Conservation (phyloP, 805 yeast genomes). For the Metschnikowia proteae region DNA sequence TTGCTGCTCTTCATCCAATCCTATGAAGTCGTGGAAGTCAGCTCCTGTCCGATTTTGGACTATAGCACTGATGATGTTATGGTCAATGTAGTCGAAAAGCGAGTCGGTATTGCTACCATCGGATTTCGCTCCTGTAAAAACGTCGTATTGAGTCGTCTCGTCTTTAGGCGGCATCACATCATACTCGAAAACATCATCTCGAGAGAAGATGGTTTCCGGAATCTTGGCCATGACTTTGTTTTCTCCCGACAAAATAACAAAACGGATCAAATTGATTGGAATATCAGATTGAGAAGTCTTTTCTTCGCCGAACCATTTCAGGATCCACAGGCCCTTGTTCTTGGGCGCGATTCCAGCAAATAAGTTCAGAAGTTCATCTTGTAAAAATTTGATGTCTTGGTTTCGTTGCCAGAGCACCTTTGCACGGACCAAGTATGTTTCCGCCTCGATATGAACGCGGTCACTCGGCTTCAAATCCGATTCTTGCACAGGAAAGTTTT, state of each 20-base stretch:
- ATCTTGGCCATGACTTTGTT: slow-evolving; percentile 65
- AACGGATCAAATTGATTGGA: slow-evolving; percentile 62
- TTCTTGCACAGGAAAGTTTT: slow-evolving; percentile 4
- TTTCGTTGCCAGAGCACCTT: slow-evolving; percentile 51
- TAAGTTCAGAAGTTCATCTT: slow-evolving; percentile 33
- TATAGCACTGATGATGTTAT: slow-evolving; percentile 42
- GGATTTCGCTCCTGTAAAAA: slow-evolving; percentile 25
- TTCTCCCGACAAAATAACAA: slow-evolving; percentile 69
- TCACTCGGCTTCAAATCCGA: slow-evolving; percentile 22
- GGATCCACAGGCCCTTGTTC: slow-evolving; percentile 10
- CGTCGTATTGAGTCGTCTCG: slow-evolving; percentile 34
- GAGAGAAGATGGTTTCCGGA: slow-evolving; percentile 58
- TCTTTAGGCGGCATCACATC: slow-evolving; percentile 67
- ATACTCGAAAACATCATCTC: slow-evolving; percentile 61
- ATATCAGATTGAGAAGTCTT: slow-evolving; percentile 24
- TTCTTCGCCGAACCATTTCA: slow-evolving; percentile 10
- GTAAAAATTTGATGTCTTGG: slow-evolving; percentile 45
- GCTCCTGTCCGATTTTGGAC: slow-evolving; percentile 33
- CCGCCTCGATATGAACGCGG: slow-evolving; percentile 39
- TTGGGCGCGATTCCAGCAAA: slow-evolving; percentile 10
- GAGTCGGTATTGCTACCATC: slow-evolving; percentile 23
- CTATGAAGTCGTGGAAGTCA: slow-evolving; percentile 16
- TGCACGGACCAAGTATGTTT: slow-evolving; percentile 59
- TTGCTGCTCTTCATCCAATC: background rate
- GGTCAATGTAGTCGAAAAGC: slow-evolving; percentile 44